phyloP scores from a whole-genome alignment of 179 eudicot species.

The Gypsophila paniculata region DNA sequence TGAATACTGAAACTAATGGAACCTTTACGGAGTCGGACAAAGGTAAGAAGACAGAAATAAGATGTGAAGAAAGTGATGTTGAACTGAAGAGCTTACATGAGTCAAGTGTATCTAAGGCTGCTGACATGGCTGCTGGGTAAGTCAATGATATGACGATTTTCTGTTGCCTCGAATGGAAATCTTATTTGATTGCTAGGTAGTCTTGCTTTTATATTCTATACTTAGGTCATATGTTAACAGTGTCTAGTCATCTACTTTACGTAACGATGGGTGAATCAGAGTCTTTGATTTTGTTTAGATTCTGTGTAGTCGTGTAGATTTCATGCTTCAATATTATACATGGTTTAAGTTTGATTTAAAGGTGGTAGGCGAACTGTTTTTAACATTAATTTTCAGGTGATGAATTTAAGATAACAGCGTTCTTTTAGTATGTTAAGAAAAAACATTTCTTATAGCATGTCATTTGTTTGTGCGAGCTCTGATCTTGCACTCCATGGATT shows the following conservation, averaged over 20 bases:
- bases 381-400: constrained; percentile 2
- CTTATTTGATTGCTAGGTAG: not conserved
- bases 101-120: constrained; percentile 88
- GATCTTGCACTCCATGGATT: constrained; percentile 21
- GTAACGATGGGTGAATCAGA: not conserved
- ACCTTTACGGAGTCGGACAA: constrained; percentile 46
- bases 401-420: not conserved
- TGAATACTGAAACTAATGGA: constrained; percentile 53
- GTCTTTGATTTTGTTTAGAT: no score
- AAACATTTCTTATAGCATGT: not conserved
- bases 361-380: not conserved
- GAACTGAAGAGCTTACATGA: constrained; percentile 78
- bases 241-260: not conserved
- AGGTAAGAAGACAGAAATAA: constrained; percentile 75
- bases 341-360: not conserved
- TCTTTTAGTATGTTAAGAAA: not conserved
- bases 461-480: not conserved
- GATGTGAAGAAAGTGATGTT: constrained; percentile 41
- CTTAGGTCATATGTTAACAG: not conserved
- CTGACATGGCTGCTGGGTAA: constrained; percentile 98
- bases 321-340: constrained; percentile 1
- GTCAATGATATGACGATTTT: constrained; percentile 10
- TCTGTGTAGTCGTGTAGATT: not conserved
- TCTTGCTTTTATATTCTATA: constrained; percentile 3
- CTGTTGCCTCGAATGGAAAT: not conserved